phyloP scores from a whole-genome alignment of 768 basidiomycete species.

The Gelatoporia subvermispora region DNA sequence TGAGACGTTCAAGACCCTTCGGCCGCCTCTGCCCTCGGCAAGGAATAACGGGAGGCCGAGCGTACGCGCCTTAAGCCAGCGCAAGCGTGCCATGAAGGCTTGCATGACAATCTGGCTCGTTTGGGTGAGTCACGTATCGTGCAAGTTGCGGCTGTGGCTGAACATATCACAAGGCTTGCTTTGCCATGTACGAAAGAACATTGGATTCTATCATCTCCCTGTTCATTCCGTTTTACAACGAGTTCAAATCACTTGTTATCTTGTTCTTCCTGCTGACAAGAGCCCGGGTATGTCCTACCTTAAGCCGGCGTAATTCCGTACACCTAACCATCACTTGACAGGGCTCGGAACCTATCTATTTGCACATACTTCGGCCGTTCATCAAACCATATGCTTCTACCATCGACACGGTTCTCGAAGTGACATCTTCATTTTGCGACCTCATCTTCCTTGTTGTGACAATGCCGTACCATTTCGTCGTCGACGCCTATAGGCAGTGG shows the following conservation, averaged over 20 bases:
- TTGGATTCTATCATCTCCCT: conserved; percentile 61
- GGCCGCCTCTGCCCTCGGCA: conserved; percentile 50
- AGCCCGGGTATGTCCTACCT: conserved; percentile 46
- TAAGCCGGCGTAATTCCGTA: neutral
- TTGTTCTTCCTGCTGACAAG: conserved; percentile 75
- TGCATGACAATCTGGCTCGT: conserved; percentile 81
- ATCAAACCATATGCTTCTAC: conserved; percentile 68
- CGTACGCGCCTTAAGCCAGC: conserved; percentile 59
- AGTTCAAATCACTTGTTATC: conserved; percentile 69
- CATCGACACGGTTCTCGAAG: conserved; percentile 60
- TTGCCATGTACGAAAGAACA: conserved; percentile 61
- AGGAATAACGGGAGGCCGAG: conserved; percentile 59
- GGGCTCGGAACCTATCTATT: conserved; percentile 83
- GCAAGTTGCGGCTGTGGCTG: neutral
- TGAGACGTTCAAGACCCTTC: conserved; percentile 81
- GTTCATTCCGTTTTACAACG: conserved; percentile 80
- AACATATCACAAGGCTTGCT: conserved; percentile 47
- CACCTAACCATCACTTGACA: conserved; percentile 22
- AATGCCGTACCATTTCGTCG: conserved; percentile 34
- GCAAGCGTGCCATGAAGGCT: conserved; percentile 85
- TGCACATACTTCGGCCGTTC: conserved; percentile 75
- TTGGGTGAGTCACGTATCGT: conserved; percentile 51
- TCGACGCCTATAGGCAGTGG: conserved; percentile 27
- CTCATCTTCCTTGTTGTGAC: conserved; percentile 40
- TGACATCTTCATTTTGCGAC: conserved; percentile 61